Base-by-base conservation (phyloP, 164 flowering plant species). In the Vitis rupestris region DNA sequence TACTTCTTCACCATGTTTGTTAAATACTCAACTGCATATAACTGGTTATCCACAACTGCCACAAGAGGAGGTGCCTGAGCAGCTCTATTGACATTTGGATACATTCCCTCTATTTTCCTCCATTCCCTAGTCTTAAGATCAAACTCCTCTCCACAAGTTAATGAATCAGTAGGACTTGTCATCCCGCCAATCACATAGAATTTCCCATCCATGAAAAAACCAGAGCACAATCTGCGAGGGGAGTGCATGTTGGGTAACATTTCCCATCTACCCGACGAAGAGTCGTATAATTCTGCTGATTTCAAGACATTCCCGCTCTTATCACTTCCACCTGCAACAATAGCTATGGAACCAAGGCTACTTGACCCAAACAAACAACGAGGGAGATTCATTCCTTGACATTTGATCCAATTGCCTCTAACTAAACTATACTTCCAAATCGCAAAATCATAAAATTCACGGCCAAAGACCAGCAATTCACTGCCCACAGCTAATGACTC, bases 11-110 rank as follows among this genome's bases (percentile, higher is more conserved):
- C 88, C 86, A 82, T 83, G 76, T 85, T 84, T 53, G 85, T 81
- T 17, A 67, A 37, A 69, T 85, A 74, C 64, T 87, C 90, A 29
- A 84, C 87, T 3, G 87, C 85, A 79, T 83, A 89, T 12, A 89
- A 77, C 71, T 87, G 77, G 64, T 87, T 84, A 61, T 86, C 76
- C 51, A 89, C 94, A 53, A 87, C 91, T 58, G 91, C 90, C 12
- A 89, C 88, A 68, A 89, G 88, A 37, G 94, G 94, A 65, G 94
- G 94, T 29, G 94, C 94, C 76, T 86, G 85, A 19, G 88, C 82
- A 29, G 87, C 88, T 58, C 48, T 71, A 72, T 78, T 85, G 23
- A 79, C 84, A 65, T 72, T 78, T 27, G 93, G 89, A 70, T 78
- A 87, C 91, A 87, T 83, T 15, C 81, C 82, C 66, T 85, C 88